Evolutionary conservation across 805 yeast species (phyloP).

Genomic region (Kodamaea leandrae): DNA sequence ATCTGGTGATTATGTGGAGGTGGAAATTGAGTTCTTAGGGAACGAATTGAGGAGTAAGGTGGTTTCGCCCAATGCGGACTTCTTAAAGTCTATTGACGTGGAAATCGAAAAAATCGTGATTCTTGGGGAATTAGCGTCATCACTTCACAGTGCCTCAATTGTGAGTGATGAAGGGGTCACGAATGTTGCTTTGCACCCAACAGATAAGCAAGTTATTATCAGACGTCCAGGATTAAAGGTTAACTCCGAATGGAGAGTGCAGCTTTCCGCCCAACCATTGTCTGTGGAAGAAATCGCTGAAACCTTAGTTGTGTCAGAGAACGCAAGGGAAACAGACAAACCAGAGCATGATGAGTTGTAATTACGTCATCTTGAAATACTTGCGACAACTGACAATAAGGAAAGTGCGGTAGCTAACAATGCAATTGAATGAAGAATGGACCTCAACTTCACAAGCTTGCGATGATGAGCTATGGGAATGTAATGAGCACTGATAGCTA

Average conservation of each 20-base stretch:
- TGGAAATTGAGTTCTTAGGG: constrained; percentile 31
- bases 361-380: not conserved
- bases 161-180: constrained; percentile 30
- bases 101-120: constrained; percentile 55
- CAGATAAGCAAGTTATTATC: constrained; percentile 22
- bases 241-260: constrained; percentile 48
- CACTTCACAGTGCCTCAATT: constrained; percentile 24
- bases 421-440: no score
- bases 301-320: no score
- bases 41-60: constrained; percentile 10
- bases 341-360: constrained; percentile 28
- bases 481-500: no score
- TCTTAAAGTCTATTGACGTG: constrained; percentile 29
- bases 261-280: constrained; percentile 7
- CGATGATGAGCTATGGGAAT: no score
- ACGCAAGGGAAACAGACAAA: constrained; percentile 5
- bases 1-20: constrained; percentile 47
- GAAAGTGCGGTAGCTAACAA: no score
- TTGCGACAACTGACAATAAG: no score
- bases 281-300: not conserved
- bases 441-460: no score
- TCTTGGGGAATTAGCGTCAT: constrained; percentile 23
- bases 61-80: constrained; percentile 7
- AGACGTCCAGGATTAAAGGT: constrained; percentile 52
- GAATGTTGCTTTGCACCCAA: constrained; percentile 8